Evolutionary conservation across 106 monocot genomes (phyloP), one percentile per base, ranked within the genome.

Genomic region (Chionographis japonica): DNA sequence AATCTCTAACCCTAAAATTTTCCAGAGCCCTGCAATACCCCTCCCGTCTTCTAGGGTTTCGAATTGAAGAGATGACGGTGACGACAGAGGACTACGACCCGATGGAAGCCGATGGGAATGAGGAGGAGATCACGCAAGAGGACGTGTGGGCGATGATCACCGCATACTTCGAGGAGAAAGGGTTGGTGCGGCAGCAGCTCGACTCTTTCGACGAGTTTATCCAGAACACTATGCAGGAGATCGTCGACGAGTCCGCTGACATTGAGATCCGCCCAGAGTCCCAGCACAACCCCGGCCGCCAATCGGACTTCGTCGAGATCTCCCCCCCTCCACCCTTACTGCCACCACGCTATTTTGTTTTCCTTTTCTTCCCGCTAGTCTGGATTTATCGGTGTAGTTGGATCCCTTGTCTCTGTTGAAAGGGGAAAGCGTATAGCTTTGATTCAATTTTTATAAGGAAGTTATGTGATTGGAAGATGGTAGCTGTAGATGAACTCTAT

Each of bases 141-240:
- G 95, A 95, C 60, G 91, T 89, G 12, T 97, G 95, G 95, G 95
- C 95, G 3, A 92, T 97, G 59, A 97, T 97, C 86, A 91, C 86
- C 63, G 88, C 95, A 62, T 97, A 97, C 64, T 97, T 97, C 66
- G 95, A 97, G 68, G 95, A 97, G 80, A 97, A 97, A 84, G 95
- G 95, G 2, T 72, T 97, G 11, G 95, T 97, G 57, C 60, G 95
- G 51, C 95, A 97, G 78, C 95, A 97, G 80, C 95, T 97, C 43
- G 95, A 97, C 60, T 92, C 95, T 49, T 97, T 97, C 78, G 92
- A 97, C 49, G 92, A 97, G 78, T 97, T 86, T 73, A 90, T 90
- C 72, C 90, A 90, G 83, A 90, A 90, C 65, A 90, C 88, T 8
- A 97, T 97, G 95, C 95, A 97, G 79, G 95, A 97, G 78, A 92